phyloP scores from a whole-genome alignment of 305 asterid genomes.

The Fraxinus latifolia region DNA sequence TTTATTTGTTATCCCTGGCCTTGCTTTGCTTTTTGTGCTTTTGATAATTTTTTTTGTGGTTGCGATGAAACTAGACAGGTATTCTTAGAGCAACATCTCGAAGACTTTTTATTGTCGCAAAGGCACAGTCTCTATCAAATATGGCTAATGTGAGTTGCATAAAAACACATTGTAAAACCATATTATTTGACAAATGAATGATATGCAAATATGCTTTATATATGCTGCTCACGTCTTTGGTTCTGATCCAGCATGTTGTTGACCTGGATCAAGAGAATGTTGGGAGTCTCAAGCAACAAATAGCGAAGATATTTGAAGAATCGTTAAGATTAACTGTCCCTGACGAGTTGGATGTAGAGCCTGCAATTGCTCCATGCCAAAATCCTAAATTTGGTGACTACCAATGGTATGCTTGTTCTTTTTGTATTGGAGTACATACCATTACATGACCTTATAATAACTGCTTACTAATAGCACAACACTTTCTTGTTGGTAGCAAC shows the following conservation, averaged over 20 bases:
- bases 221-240: constrained; percentile 7
- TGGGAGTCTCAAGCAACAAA: constrained; percentile 61
- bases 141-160: constrained; percentile 61
- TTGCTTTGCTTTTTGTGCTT: constrained; percentile 3
- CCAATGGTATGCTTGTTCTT: constrained; percentile 59
- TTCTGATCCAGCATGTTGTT: constrained; percentile 20
- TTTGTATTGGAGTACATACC: background rate
- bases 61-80: constrained; percentile 65
- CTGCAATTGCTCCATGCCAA: constrained; percentile 68
- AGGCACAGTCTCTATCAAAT: constrained; percentile 35
- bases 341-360: constrained; percentile 50
- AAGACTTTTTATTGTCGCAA: constrained; percentile 37
- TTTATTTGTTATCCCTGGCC: background rate
- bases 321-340: constrained; percentile 61
- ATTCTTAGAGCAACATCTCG: constrained; percentile 42
- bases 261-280: constrained; percentile 41
- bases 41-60: constrained; percentile 25
- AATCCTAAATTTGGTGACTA: constrained; percentile 73
- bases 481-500: constrained; percentile 46
- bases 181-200: constrained; percentile 12
- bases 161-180: constrained; percentile 5
- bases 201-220: constrained; percentile 8
- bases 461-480: constrained; percentile 8
- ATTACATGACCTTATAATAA: background rate
- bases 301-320: constrained; percentile 56